A percentile compares a stretch with the other conserved stretches of the same genome.
Evolutionary conservation across 352 stramenopile genomes (phyloP).

Genomic region (Globisporangium recalcitrans): DNA sequence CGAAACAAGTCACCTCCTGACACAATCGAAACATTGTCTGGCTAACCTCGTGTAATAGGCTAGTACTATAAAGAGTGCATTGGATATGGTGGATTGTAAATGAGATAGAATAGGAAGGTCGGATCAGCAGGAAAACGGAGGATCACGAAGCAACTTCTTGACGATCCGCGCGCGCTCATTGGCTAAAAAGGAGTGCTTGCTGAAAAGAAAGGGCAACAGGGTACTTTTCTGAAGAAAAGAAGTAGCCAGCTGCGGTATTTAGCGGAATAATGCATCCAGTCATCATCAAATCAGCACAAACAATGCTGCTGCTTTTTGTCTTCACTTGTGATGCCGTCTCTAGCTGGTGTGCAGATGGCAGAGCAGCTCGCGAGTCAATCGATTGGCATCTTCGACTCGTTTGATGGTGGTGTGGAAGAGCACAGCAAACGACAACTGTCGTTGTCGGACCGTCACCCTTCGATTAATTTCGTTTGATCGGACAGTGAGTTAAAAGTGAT

Average conservation of each 20-base stretch:
- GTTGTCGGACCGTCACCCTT: background rate
- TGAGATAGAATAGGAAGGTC: background rate
- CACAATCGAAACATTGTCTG: background rate
- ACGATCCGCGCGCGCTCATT: background rate
- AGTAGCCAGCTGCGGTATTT: background rate
- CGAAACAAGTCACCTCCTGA: background rate
- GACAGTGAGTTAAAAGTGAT: background rate
- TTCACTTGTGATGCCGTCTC: too few relatives aligned
- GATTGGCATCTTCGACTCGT: too few relatives aligned
- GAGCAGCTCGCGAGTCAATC: too few relatives aligned
- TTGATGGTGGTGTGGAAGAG: too few relatives aligned
- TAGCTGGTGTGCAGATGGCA: too few relatives aligned
- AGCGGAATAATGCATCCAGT: background rate
- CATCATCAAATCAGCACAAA: background rate
- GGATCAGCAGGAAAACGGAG: background rate
- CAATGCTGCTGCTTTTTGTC: background rate
- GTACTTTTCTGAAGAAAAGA: background rate
- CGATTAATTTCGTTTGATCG: background rate
- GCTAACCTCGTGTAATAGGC: background rate
- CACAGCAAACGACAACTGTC: too few relatives aligned
- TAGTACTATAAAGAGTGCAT: background rate
- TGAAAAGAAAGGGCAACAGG: background rate
- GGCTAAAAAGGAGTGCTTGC: background rate
- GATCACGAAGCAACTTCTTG: background rate
- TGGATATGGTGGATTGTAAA: background rate